Conservation (phyloP, 73 alveolate species). For the Paramecium octaurelia region DNA sequence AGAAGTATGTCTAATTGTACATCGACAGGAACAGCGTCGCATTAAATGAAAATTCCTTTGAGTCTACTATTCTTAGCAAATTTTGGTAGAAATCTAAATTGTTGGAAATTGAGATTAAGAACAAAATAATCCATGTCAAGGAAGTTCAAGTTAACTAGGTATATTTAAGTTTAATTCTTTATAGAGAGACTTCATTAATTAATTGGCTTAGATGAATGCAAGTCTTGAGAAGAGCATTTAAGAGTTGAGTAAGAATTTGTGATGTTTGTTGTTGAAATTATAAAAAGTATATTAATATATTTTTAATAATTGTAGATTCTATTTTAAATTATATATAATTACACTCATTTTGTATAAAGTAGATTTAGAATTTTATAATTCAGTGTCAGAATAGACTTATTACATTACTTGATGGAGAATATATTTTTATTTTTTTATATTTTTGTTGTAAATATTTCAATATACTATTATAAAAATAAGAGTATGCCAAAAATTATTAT, state of each 20-base stretch:
- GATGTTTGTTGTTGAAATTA: background rate
- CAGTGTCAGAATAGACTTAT: no score
- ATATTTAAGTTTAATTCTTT: background rate
- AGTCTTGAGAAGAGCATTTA: background rate
- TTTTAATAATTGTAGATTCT: background rate
- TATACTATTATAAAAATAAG: no score
- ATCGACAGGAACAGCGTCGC: background rate
- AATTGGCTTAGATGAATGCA: background rate
- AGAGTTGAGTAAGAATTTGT: background rate
- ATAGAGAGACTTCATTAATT: conserved; percentile 20
- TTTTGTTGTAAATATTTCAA: no score
- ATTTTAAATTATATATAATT: no score
- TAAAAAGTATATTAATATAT: background rate
- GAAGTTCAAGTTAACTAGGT: background rate
- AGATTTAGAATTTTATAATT: no score
- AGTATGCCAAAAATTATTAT: no score
- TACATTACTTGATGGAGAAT: no score
- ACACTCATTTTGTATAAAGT: no score
- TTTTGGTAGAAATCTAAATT: conserved; percentile 34
- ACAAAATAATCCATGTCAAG: background rate
- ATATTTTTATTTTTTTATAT: no score
- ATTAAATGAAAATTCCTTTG: background rate
- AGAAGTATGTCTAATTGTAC: background rate
- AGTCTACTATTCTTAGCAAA: background rate
- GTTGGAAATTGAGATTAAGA: background rate